Conservation (phyloP, 495 filamentous ascomycete genomes). For the Pyrenopolyporus hunteri region DNA sequence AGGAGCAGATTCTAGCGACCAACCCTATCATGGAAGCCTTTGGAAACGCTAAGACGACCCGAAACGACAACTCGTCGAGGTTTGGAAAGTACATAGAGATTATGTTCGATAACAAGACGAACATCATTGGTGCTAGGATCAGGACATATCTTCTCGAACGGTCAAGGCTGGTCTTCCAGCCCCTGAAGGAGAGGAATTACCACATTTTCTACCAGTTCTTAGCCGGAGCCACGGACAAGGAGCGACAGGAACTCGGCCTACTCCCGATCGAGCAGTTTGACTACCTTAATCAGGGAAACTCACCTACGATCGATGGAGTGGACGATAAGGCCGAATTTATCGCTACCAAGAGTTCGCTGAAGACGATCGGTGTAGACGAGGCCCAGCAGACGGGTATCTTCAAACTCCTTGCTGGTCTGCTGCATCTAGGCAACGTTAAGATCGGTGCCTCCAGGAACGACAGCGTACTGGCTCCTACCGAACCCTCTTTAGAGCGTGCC, state of each 20-base stretch:
- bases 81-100: constrained; percentile 99
- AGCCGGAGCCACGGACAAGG: constrained; percentile 86
- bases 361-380: constrained; percentile 83
- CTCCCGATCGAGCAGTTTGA: constrained; percentile 87
- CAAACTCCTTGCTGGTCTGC: constrained; percentile 85
- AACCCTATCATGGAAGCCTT: constrained; percentile 99
- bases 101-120: constrained; percentile 93
- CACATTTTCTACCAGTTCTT: constrained; percentile 99
- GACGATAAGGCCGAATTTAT: constrained; percentile 93
- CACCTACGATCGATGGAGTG: constrained; percentile 90
- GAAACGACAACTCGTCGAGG: constrained; percentile 98
- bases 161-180: constrained; percentile 97
- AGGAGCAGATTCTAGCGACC: constrained; percentile 96
- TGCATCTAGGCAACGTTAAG: constrained; percentile 96
- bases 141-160: constrained; percentile 94
- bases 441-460: constrained; percentile 90
- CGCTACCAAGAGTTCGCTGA: constrained; percentile 82
- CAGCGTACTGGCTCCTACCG: constrained; percentile 77
- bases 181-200: constrained; percentile 96
- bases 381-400: constrained; percentile 83
- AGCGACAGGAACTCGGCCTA: constrained; percentile 78
- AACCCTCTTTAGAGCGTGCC: constrained; percentile 81
- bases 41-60: constrained; percentile 97
- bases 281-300: constrained; percentile 94
- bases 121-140: constrained; percentile 98